These are phyloP conservation scores for Penicillium antarcticum DNA, from an alignment of 495 filamentous ascomycete genomes.

Conservation along the genomic window DNA sequence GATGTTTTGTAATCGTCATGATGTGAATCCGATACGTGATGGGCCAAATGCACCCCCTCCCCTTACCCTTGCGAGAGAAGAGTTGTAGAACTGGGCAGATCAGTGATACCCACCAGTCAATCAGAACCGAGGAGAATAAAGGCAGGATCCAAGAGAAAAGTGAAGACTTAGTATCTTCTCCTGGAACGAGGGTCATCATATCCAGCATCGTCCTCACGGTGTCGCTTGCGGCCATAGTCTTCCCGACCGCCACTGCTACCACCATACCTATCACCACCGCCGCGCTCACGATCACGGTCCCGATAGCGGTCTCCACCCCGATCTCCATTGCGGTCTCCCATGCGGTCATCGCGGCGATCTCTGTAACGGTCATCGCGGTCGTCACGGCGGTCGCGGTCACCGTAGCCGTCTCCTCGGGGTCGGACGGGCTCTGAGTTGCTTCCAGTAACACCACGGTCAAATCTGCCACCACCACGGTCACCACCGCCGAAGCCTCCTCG, in stretches of 20 bases:
- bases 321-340: constrained; percentile 13
- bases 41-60: too few relatives aligned
- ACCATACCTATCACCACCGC: constrained; percentile 30
- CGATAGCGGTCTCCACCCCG: constrained; percentile 28
- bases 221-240: constrained; percentile 54
- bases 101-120: constrained; percentile 52
- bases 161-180: constrained; percentile 64
- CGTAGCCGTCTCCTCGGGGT: constrained; percentile 40
- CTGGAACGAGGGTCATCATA: constrained; percentile 79
- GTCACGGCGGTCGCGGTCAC: constrained; percentile 54
- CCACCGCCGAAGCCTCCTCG: constrained; percentile 46
- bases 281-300: constrained; percentile 55
- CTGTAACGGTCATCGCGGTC: constrained; percentile 57
- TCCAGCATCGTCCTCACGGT: constrained; percentile 50
- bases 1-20: constrained; percentile 4
- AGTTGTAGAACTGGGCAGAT: constrained; percentile 41
- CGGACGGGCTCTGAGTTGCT: constrained; percentile 55
- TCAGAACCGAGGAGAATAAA: constrained; percentile 23
- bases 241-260: constrained; percentile 60
- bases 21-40: constrained; percentile 2
- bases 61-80: constrained; percentile 67
- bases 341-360: constrained; percentile 28
- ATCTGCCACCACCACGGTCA: constrained; percentile 41
- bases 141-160: constrained; percentile 15
- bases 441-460: constrained; percentile 47